Base-by-base conservation (phyloP, 805 yeast genomes). In the Nakazawaea ambrosiae region DNA sequence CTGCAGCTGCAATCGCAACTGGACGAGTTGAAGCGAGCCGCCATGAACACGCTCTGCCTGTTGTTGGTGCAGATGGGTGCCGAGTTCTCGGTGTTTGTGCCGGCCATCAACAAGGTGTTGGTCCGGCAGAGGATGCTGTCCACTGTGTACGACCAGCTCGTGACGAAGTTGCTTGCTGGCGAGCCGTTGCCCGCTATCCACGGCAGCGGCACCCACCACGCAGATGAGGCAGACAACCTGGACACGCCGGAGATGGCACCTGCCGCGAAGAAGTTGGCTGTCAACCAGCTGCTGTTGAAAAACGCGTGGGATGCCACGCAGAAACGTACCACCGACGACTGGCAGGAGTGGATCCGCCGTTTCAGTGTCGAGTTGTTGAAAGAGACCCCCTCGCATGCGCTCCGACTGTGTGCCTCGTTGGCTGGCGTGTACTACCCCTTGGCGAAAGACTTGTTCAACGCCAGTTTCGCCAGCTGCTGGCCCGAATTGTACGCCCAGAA, bases 331-430 rank as follows among this genome's bases (percentile, higher is more conserved):
- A 79, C 80, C 48, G 97, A 89, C 49, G 98, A 92, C 48, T 92
- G 98, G 98, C 90, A 84, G 49, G 97, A 92, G 53, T 92, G 99
- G 99, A 78, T 88, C 46, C 74, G 95, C 42, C 68, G 92, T 41
- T 65, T 92, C 33, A 79, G 92, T 48, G 82, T 87, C 36, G 96
- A 88, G 51, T 58, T 92, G 24, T 63, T 92, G 45, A 86, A 84
- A 49, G 96, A 89, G 54, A 85, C 96, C 25, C 96, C 99, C 2
- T 86, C 96, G 0, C 95, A 85, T 49, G 94, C 97, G 2, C 67
- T 92, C 28, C 70, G 97, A 46, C 96, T 97, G 0, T 92, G 98
- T 55, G 84, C 95, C 2, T 80, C 82, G 7, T 63, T 92, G 36
- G 97, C 97, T 0, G 78, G 86, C 8, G 84, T 85, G 31, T 86